These are phyloP conservation scores for Alnus rubra DNA, from an alignment of 306 rosid genomes.

Conservation along the genomic window DNA sequence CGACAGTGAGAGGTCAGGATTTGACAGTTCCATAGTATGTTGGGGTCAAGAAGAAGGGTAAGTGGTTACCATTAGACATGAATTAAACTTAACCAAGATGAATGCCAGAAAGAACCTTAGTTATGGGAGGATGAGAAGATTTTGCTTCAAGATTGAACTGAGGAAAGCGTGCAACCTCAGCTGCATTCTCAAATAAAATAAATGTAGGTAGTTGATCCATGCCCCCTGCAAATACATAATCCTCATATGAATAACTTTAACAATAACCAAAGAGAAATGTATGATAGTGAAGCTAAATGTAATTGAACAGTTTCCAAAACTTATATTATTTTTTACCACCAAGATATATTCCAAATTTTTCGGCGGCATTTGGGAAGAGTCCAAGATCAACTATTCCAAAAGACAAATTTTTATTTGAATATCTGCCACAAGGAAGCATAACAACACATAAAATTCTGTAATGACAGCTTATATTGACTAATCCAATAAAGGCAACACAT, in stretches of 20 bases:
- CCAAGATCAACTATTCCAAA: conserved; percentile 92
- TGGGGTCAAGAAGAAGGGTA: neutral
- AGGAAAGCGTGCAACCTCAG: conserved; percentile 78
- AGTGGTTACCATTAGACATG: neutral
- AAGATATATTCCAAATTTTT: conserved; percentile 73
- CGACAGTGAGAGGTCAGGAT: neutral
- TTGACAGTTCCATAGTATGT: neutral
- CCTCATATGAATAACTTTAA: conserved; percentile 25
- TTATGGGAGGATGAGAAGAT: conserved; percentile 53
- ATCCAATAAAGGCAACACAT: neutral
- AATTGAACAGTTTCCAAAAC: conserved; percentile 16
- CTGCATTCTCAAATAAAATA: conserved; percentile 80
- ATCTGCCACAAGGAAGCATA: conserved; percentile 51
- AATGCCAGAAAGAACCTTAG: conserved; percentile 49
- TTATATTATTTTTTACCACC: conserved; percentile 48
- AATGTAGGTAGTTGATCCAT: conserved; percentile 86
- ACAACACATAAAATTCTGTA: conserved; percentile 19
- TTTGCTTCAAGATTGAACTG: conserved; percentile 56
- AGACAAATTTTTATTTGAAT: conserved; percentile 79
- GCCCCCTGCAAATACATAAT: conserved; percentile 52
- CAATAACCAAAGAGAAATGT: conserved; percentile 9
- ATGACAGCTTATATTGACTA: conserved; percentile 9
- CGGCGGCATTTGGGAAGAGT: conserved; percentile 92
- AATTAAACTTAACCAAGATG: neutral
- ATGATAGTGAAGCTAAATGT: neutral